Base-by-base conservation (phyloP, 2,329 filamentous ascomycete genomes). In the Alternaria dauci region DNA sequence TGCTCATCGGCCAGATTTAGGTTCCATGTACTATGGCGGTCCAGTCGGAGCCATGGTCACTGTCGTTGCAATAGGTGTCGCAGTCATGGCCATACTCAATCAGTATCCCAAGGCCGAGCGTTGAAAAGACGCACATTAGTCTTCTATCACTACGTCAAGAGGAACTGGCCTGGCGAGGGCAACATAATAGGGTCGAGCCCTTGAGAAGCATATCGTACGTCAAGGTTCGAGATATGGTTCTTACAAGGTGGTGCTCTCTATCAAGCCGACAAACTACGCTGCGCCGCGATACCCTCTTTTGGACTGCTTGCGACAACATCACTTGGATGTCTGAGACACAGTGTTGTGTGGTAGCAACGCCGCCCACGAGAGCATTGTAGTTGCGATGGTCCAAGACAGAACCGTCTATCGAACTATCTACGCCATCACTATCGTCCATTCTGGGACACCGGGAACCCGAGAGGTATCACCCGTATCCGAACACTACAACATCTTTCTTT, bases 51-150 rank as follows among this genome's bases (percentile, higher is more conserved):
- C 75, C 23, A 78, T 79, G 52, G 64, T 80, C 25, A 75, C 75
- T 8, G 76, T 80, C n/a, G 76, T 80, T 48, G 73, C 78, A 53
- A 67, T 80, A 28, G 78, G 78, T 56, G 72, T 80, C 16, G 78
- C 76, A 47, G 73, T 80, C 52, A 80, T 80, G 78, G 73, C 76
- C 30, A 79, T 74, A 68, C 70, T 80, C 42, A 80, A 80, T 57
- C 77, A 79, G 46, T 82, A 81, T 72, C 79, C 80, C 34, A 81
- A 81, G 61, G 74, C 78, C 16, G 81, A 82, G 57, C 75, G 80
- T 64, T 82, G 80, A 82, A 64, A 23, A 47, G 16, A 28, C 42
- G 20, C 32, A 43, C 43, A 3, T 4, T 59, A 59, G 57, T 55
- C 44, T 55, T 58, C 54, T 34, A 55, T 48, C 26, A 57, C 32